phyloP scores from a whole-genome alignment of 2,329 filamentous ascomycete species.

The Monosporascus ibericus region DNA sequence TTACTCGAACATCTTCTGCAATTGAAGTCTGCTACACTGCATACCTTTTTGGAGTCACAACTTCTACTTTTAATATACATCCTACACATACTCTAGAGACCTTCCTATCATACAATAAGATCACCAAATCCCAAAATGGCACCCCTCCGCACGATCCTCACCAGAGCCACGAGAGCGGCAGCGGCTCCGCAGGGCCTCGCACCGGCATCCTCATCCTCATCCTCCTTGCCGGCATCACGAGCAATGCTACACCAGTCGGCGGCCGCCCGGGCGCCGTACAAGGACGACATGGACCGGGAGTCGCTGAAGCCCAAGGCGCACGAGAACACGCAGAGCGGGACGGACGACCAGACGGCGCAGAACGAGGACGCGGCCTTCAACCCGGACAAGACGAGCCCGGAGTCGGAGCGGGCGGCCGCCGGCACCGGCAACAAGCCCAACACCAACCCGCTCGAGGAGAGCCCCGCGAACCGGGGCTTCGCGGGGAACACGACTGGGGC shows the following conservation, averaged over 20 bases:
- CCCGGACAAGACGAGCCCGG: constrained; percentile 60
- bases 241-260: constrained; percentile 28
- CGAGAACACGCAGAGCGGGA: constrained; percentile 64
- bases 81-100: not conserved
- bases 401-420: constrained; percentile 45
- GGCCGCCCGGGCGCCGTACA: constrained; percentile 32
- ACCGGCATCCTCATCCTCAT: not conserved
- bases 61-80: not conserved
- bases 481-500: constrained; percentile 22
- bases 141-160: not conserved
- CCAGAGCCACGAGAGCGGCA: not conserved
- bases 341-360: constrained; percentile 53
- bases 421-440: constrained; percentile 25
- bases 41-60: not conserved
- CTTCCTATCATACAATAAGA: not conserved
- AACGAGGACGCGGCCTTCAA: constrained; percentile 61
- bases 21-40: not conserved
- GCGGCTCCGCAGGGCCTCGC: not conserved
- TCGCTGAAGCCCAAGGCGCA: constrained; percentile 57
- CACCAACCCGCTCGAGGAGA: constrained; percentile 32
- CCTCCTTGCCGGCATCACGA: not conserved
- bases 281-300: constrained; percentile 51
- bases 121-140: not conserved
- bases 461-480: constrained; percentile 39
- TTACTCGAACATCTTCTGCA: not conserved